Percentiles rank a stretch among this genome's conserved stretches.
Conservation (phyloP, 108 stramenopile species). For the Fistulifera pelliculosa region DNA sequence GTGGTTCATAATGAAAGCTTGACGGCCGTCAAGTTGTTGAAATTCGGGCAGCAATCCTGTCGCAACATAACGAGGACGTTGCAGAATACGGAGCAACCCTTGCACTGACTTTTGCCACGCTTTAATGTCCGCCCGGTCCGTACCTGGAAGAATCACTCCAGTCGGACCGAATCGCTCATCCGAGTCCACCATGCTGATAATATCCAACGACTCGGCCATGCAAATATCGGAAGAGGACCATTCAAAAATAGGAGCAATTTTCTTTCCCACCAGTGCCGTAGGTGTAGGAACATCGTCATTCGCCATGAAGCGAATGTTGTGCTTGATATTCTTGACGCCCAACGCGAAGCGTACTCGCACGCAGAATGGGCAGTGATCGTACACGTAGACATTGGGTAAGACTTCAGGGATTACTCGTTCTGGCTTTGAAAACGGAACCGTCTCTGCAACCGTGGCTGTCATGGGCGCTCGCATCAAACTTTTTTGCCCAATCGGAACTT, state of each 20-base stretch:
- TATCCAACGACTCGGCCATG: constrained; percentile 94
- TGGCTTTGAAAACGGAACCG: constrained; percentile 30
- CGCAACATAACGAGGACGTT: constrained; percentile 91
- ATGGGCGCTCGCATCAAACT: too few species aligned
- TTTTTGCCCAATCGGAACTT: too few species aligned
- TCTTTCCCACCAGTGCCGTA: constrained; percentile 88
- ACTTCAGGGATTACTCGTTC: constrained; percentile 33
- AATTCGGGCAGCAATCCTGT: constrained; percentile 89
- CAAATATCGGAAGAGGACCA: constrained; percentile 72
- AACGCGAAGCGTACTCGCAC: constrained; percentile 89
- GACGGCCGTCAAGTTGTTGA: constrained; percentile 80
- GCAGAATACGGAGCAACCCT: constrained; percentile 68
- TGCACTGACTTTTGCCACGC: constrained; percentile 87
- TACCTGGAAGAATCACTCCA: constrained; percentile 44
- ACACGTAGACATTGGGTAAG: constrained; percentile 81
- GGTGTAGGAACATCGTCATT: constrained; percentile 93
- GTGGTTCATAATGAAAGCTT: constrained; percentile 87
- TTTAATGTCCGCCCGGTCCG: constrained; percentile 84
- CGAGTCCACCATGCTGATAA: constrained; percentile 74
- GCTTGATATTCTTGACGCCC: constrained; percentile 89
- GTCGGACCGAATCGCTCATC: constrained; percentile 88
- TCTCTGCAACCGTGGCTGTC: constrained; percentile 1
- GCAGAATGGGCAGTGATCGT: constrained; percentile 98
- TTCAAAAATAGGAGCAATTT: constrained; percentile 93
- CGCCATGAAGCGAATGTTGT: constrained; percentile 77